phyloP scores from a whole-genome alignment of 495 filamentous ascomycete genomes.

The Apiosordaria backusii region DNA sequence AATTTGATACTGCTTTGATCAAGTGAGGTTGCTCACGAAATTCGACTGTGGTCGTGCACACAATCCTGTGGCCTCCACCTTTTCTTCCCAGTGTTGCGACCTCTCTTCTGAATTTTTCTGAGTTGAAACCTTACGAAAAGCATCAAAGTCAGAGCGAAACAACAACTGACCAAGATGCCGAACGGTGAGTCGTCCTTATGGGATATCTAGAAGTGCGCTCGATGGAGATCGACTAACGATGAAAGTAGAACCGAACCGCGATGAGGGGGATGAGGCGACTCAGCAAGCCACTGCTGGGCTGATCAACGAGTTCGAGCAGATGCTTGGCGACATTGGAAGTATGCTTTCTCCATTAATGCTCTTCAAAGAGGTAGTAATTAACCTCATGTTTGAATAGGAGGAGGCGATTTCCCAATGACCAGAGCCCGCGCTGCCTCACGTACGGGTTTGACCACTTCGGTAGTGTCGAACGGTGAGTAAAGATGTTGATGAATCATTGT shows the following conservation, averaged over 20 bases:
- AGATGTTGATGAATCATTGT: neutral
- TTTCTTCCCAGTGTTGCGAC: neutral
- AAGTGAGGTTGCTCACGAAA: neutral
- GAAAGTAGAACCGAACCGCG: neutral
- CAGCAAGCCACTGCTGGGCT: neutral
- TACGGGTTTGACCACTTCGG: neutral
- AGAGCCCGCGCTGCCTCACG: neutral
- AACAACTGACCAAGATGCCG: neutral
- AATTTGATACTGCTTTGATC: neutral
- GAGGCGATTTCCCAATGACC: conserved; percentile 9
- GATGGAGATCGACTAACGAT: neutral
- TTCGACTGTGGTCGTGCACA: neutral
- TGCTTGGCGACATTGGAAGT: neutral
- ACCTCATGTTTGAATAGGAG: conserved; percentile 1
- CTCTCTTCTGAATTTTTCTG: neutral
- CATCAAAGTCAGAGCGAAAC: neutral
- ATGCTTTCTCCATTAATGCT: neutral
- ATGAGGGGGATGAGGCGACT: neutral
- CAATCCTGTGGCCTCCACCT: neutral
- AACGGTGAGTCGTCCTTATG: neutral
- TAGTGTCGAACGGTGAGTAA: neutral
- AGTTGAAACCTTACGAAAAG: neutral
- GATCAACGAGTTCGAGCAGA: neutral
- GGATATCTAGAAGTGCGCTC: neutral
- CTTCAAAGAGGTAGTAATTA: neutral